Evolutionary conservation across 352 stramenopile genomes (phyloP).

Genomic region (Phytopythium litorale): DNA sequence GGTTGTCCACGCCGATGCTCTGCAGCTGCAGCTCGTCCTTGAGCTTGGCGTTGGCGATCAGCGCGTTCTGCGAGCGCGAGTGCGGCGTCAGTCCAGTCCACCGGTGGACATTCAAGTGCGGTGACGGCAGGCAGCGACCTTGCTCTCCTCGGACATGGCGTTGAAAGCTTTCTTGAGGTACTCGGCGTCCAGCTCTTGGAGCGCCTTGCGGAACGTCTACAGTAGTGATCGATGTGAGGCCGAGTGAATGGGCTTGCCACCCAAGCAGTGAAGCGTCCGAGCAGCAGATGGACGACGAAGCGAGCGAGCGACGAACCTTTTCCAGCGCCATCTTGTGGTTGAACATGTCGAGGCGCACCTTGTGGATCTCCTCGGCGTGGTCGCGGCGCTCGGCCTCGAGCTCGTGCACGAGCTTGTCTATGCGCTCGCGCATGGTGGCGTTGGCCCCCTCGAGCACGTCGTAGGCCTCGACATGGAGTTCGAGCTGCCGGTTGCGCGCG

Average conservation of each 20-base stretch:
- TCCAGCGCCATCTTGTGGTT: conserved; percentile 85
- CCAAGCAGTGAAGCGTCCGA: not conserved
- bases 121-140: conserved; percentile 19
- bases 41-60: conserved; percentile 77
- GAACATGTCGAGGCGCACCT: conserved; percentile 78
- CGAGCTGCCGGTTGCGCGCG: conserved; percentile 45
- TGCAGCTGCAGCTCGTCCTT: conserved; percentile 77
- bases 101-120: not conserved
- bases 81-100: not conserved
- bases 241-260: too few species aligned
- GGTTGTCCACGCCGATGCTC: conserved; percentile 75
- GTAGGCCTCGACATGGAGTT: conserved; percentile 72
- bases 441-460: conserved; percentile 65
- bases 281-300: not conserved
- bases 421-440: conserved; percentile 39
- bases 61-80: conserved; percentile 37
- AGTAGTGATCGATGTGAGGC: not conserved
- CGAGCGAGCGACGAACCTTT: conserved; percentile 29
- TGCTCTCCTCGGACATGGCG: conserved; percentile 80
- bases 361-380: conserved; percentile 72
- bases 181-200: conserved; percentile 72
- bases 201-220: conserved; percentile 70
- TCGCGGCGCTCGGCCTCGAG: conserved; percentile 59
- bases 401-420: conserved; percentile 61
- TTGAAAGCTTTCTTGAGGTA: conserved; percentile 83